Evolutionary conservation across 768 basidiomycete species (phyloP).

Genomic region (Collybiopsis confluens): DNA sequence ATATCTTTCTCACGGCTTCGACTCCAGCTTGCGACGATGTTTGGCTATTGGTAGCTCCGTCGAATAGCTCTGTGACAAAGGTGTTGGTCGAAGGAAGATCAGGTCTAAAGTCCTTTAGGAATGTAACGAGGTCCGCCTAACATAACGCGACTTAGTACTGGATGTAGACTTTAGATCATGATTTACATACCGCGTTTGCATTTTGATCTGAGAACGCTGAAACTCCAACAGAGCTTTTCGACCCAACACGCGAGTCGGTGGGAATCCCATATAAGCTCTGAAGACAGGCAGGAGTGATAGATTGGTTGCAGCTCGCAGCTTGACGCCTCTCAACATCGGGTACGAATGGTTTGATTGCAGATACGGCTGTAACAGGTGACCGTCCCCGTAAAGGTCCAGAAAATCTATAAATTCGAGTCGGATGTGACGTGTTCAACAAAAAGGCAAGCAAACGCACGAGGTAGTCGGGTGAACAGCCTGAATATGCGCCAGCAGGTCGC

Average conservation of each 20-base stretch:
- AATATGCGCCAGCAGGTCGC: constrained; percentile 23
- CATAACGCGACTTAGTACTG: neutral
- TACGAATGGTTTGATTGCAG: neutral
- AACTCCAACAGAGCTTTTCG: constrained; percentile 18
- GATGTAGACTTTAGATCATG: constrained; percentile 18
- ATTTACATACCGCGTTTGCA: constrained; percentile 12
- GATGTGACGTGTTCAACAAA: constrained; percentile 1
- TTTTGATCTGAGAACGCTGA: constrained; percentile 21
- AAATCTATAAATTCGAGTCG: constrained; percentile 3
- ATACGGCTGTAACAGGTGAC: neutral
- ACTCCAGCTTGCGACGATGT: constrained; percentile 22
- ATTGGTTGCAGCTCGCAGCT: constrained; percentile 5
- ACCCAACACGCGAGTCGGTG: constrained; percentile 9
- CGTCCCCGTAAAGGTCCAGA: constrained; percentile 4
- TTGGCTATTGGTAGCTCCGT: constrained; percentile 31
- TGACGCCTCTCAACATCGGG: neutral
- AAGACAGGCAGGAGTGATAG: constrained; percentile 22
- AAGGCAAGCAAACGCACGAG: constrained; percentile 18
- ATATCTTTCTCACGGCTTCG: constrained; percentile 28
- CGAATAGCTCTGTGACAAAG: constrained; percentile 28
- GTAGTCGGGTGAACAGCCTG: constrained; percentile 30
- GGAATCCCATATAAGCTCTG: constrained; percentile 24
- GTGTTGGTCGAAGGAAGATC: constrained; percentile 27
- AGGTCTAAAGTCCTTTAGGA: constrained; percentile 22
- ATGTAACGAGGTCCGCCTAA: constrained; percentile 19